Conservation (phyloP, 192 early-diverging fungal species). For the Chytriomyces sp. region DNA sequence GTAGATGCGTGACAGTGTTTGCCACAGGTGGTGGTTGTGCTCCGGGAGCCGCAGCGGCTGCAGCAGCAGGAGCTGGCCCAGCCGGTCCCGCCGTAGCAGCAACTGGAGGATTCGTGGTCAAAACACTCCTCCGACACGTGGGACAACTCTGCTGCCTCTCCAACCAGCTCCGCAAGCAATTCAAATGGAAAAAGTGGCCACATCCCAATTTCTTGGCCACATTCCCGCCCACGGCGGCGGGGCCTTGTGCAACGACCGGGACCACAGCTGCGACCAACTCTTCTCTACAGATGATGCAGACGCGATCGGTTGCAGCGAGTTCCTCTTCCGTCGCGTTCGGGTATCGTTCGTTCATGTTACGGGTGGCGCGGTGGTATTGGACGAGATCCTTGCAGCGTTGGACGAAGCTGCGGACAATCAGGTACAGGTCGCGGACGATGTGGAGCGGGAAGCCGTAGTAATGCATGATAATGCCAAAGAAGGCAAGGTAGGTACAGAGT, state of each 20-base stretch:
- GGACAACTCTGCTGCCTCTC: constrained; percentile 98
- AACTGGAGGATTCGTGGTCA: constrained; percentile 14
- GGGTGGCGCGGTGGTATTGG: constrained; percentile 90
- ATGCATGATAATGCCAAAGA: constrained; percentile 82
- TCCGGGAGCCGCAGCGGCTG: constrained; percentile 6
- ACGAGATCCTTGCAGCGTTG: constrained; percentile 86
- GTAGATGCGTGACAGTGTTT: too few relatives aligned
- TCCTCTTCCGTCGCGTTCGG: constrained; percentile 88
- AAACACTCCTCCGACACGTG: constrained; percentile 66
- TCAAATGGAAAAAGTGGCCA: constrained; percentile 97
- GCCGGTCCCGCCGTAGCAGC: neutral
- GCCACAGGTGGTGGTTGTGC: too few relatives aligned
- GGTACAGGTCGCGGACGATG: constrained; percentile 94
- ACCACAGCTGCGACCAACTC: constrained; percentile 69
- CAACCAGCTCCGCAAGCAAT: constrained; percentile 94
- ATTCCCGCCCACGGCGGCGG: constrained; percentile 40
- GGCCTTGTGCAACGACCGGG: constrained; percentile 12
- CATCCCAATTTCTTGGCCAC: constrained; percentile 93
- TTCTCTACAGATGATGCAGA: constrained; percentile 96
- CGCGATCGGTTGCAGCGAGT: constrained; percentile 72
- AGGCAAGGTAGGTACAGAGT: constrained; percentile 81
- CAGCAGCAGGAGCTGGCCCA: constrained; percentile 11
- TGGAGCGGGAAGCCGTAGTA: constrained; percentile 91
- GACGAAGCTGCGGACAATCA: constrained; percentile 88
- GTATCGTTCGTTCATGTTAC: constrained; percentile 96